A percentile compares a stretch with the other conserved stretches of the same genome.
phyloP scores from a whole-genome alignment of 441 rosid genomes.

The Pelargonium myrrhifolium region DNA sequence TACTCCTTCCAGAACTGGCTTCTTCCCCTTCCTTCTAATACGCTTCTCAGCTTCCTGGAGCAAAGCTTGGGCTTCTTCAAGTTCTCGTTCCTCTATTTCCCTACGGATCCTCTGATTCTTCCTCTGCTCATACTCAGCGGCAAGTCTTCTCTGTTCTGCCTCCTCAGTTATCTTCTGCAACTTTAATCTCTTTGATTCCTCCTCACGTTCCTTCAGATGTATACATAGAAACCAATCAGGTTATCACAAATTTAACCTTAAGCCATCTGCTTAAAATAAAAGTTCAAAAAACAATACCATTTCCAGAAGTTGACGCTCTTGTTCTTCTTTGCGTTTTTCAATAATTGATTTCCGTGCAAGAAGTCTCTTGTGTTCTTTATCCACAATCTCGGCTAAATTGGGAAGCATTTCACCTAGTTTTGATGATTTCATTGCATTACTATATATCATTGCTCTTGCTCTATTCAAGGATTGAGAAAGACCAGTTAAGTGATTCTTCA shows the following conservation, averaged over 20 bases:
- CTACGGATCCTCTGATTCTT: constrained; percentile 66
- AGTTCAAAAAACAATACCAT: constrained; percentile 37
- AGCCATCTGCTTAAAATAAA: too few species aligned
- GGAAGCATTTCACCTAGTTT: constrained; percentile 70
- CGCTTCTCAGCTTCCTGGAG: constrained; percentile 78
- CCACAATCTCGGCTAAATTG: constrained; percentile 66
- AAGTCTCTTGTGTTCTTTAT: constrained; percentile 86
- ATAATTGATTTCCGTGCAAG: constrained; percentile 92
- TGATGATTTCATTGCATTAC: constrained; percentile 59
- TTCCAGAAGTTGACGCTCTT: constrained; percentile 88
- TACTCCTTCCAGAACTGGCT: constrained; percentile 74
- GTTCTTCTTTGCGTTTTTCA: constrained; percentile 95
- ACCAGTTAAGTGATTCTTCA: constrained; percentile 60
- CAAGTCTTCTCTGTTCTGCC: constrained; percentile 89
- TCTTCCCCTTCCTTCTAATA: constrained; percentile 68
- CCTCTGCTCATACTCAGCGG: constrained; percentile 67
- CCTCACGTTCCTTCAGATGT: constrained; percentile 71
- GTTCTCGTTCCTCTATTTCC: constrained; percentile 86
- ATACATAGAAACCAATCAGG: too few species aligned
- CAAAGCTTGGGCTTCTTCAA: constrained; percentile 81
- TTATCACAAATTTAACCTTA: too few species aligned
- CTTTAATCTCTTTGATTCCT: constrained; percentile 71
- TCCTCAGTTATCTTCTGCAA: constrained; percentile 81
- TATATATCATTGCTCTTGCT: constrained; percentile 65
- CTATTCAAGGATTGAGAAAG: constrained; percentile 75